Base-by-base conservation (phyloP, 176 grass and related monocot species). In the Microstegium vimineum region DNA sequence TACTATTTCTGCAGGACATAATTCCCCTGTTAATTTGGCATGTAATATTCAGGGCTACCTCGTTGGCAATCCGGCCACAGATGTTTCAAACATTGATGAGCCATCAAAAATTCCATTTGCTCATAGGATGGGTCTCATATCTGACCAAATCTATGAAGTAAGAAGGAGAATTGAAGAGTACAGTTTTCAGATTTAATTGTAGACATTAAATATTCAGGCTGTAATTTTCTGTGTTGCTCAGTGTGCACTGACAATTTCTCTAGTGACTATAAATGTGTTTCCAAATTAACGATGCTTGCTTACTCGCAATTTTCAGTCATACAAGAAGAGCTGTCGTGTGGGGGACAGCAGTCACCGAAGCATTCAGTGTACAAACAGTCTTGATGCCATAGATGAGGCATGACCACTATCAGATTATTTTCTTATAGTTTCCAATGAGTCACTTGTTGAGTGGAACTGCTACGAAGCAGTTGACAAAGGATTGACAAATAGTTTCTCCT, bases 71-170 rank as follows among this genome's bases (percentile, higher is more conserved):
- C 78, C 74, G 16, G 15, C 66, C 13, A 89, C 89, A 46, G 86
- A 91, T 78, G 3, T 1, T 0, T 2, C n/a, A 27, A n/a, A 66
- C 27, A 59, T 86, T 20, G 89, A 94, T 38, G 18, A 8, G 2
- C 70, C 76, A 18, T 73, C 86, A 1, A 84, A 40, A 74, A 56
- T 89, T 60, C 80, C 83, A n/a, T 94, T 86, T 80, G 84, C 82
- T 77, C 82, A 94, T 73, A 83, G 86, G 60, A 77, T 94, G 88
- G 91, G 64, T 30, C 77, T 94, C 33, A 94, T 94, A 23, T 86
- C 91, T 22, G 88, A 94, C 47, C 42, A 91, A 83, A 81, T 84
- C 10, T 92, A 76, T 26, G 49, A 94, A 81, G 92, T 94, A 75
- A 41, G 71, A 33, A 20, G 45, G 18, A n/a, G n/a, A n/a, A n/a